phyloP scores from a whole-genome alignment of 768 basidiomycete species.

The Psilocybe cyanescens region DNA sequence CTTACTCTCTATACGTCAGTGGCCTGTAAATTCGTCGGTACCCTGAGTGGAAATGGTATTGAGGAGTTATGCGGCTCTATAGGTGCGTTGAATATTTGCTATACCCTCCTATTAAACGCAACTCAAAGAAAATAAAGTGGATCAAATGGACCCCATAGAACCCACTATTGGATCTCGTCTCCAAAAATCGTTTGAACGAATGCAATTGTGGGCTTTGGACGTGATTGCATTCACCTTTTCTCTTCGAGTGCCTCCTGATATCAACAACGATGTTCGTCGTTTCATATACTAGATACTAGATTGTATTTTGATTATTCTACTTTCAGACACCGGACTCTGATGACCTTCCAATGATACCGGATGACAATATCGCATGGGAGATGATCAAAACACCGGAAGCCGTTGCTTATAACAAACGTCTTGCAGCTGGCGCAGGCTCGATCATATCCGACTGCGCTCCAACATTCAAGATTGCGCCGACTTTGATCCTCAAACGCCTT shows the following conservation, averaged over 20 bases:
- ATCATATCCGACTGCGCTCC: not conserved
- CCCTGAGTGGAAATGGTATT: not conserved
- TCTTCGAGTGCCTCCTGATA: constrained; percentile 5
- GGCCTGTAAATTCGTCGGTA: not conserved
- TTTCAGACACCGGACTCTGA: constrained; percentile 2
- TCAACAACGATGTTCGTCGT: constrained; percentile 7
- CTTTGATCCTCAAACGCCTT: constrained; percentile 8
- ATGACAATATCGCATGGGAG: not conserved
- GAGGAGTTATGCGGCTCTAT: not conserved
- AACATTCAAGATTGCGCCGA: constrained; percentile 6
- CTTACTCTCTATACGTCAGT: not conserved
- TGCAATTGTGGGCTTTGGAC: not conserved
- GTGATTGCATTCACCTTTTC: constrained; percentile 4
- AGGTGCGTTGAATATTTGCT: not conserved
- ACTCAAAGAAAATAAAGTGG: not conserved
- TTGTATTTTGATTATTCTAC: not conserved
- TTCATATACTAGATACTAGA: not conserved
- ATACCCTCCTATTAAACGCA: not conserved
- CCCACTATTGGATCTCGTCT: not conserved
- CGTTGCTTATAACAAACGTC: not conserved
- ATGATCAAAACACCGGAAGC: not conserved
- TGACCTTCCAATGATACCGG: not conserved
- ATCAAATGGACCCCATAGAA: not conserved
- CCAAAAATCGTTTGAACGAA: not conserved
- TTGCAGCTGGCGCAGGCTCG: not conserved